Base-by-base conservation (phyloP, 2,329 filamentous ascomycete genomes). In the Fusarium burgessii region DNA sequence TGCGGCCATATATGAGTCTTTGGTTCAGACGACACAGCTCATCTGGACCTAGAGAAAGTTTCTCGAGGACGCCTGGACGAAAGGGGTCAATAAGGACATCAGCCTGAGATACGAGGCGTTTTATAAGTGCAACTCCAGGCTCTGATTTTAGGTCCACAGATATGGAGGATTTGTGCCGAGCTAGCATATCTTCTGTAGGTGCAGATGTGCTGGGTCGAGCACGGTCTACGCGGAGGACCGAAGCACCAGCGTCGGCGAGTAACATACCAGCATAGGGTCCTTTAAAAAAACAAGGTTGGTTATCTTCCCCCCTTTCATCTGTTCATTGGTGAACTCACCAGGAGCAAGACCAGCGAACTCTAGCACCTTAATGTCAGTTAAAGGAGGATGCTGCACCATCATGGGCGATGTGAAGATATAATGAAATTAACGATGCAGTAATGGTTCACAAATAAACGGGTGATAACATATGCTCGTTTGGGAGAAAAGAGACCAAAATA, bases 81-180 rank as follows among this genome's bases (percentile, higher is more conserved):
- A 94, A 98, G 0, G 96, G 95, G 80, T 98, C 96, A 79, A 98
- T 96, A 32, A 98, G 81, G 38, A 98, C 85, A 81, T 98, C 95
- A 41, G 96, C 84, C 78, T 95, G 92, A 60, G 90, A 18, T 83
- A 80, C 38, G 2, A 98, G 85, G 6, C 86, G 83, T 66, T 90
- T 90, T 57, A 97, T 81, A 10, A 98, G 84, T 2, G 85, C 85
- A 15, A 90, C 78, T 10, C 93, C 94, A 2, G 81, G 74, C 0
- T 87, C 73, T 1, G 88, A 87, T 78, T 96, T 97, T 56, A 98
- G 87, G 82, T 98, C 89, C 6, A 98, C 86, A 41, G 90, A 87
- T 68, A 98, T 90, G 33, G 93, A 96, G 61, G 89, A 83, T 80
- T 98, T 98, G 84, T 88, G 91, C 15, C 94, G 90, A 9, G 92